phyloP scores from a whole-genome alignment of 2,329 filamentous ascomycete species.

The Fusarium foetens region DNA sequence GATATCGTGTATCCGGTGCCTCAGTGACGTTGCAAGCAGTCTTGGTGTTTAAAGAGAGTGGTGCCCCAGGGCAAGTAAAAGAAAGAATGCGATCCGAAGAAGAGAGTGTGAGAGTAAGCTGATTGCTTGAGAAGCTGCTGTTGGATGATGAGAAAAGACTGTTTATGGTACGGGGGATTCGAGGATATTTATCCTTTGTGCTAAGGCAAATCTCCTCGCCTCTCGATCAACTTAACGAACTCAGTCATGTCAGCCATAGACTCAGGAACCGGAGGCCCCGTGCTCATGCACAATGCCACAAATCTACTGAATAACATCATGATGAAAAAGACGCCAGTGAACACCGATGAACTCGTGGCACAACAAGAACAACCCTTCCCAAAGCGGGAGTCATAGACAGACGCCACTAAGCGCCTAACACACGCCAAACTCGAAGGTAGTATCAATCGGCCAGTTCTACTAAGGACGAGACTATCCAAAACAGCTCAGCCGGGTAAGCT shows the following conservation, averaged over 20 bases:
- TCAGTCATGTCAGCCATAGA: not conserved
- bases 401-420: constrained; percentile 30
- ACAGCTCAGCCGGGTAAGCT: not conserved
- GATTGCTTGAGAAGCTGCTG: constrained; percentile 40
- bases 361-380: constrained; percentile 5
- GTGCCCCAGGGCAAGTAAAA: constrained; percentile 21
- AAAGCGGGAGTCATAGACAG: constrained; percentile 25
- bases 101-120: constrained; percentile 35
- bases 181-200: constrained; percentile 42
- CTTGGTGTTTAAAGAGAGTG: constrained; percentile 38
- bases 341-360: not conserved
- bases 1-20: constrained; percentile 1
- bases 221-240: constrained; percentile 10
- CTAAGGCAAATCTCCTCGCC: not conserved
- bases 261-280: constrained; percentile 32
- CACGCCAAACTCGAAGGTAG: not conserved
- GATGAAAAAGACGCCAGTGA: constrained; percentile 6
- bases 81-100: constrained; percentile 22
- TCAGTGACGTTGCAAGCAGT: constrained; percentile 23
- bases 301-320: not conserved
- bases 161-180: not conserved
- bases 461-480: constrained; percentile 8
- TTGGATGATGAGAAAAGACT: constrained; percentile 26
- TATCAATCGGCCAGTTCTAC: not conserved
- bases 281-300: constrained; percentile 24